phyloP scores from a whole-genome alignment of 345 rosid species.

The Gossypioides kirkii region DNA sequence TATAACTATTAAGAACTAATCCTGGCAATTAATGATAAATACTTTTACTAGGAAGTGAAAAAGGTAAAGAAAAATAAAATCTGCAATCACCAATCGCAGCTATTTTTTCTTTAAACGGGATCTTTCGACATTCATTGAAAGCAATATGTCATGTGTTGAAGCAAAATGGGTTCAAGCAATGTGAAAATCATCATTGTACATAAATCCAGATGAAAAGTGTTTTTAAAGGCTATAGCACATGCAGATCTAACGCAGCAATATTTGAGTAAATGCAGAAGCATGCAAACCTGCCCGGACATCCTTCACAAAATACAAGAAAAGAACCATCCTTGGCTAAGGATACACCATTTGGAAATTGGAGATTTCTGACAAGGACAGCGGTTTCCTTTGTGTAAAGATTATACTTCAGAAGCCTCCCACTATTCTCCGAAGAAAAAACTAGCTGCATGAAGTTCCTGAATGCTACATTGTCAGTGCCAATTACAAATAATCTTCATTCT shows the following conservation, averaged over 20 bases:
- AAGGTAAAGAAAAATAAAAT: no score
- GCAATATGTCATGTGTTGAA: not conserved
- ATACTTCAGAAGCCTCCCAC: slow-evolving; percentile 76
- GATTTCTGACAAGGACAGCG: slow-evolving; percentile 54
- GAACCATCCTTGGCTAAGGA: slow-evolving; percentile 85
- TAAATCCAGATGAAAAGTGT: not conserved
- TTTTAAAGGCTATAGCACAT: not conserved
- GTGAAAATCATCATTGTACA: not conserved
- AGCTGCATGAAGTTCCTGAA: slow-evolving; percentile 88
- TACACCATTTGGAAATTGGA: slow-evolving; percentile 84
- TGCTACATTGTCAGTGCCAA: not conserved
- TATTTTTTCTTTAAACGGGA: no score
- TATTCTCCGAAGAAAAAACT: slow-evolving; percentile 60
- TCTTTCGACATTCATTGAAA: not conserved
- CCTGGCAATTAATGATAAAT: no score
- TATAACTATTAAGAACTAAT: no score
- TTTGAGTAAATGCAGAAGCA: not conserved
- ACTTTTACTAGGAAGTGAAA: no score
- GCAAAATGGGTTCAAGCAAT: not conserved
- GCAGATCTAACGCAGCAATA: not conserved
- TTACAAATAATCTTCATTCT: no score
- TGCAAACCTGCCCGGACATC: slow-evolving; percentile 56
- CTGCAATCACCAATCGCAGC: no score
- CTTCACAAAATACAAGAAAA: slow-evolving; percentile 71
- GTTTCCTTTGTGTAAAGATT: slow-evolving; percentile 61